Percentiles rank a stretch among this genome's conserved stretches.
These are phyloP conservation scores for Lactarius indigo DNA, from an alignment of 768 basidiomycete genomes.

Conservation along the genomic window DNA sequence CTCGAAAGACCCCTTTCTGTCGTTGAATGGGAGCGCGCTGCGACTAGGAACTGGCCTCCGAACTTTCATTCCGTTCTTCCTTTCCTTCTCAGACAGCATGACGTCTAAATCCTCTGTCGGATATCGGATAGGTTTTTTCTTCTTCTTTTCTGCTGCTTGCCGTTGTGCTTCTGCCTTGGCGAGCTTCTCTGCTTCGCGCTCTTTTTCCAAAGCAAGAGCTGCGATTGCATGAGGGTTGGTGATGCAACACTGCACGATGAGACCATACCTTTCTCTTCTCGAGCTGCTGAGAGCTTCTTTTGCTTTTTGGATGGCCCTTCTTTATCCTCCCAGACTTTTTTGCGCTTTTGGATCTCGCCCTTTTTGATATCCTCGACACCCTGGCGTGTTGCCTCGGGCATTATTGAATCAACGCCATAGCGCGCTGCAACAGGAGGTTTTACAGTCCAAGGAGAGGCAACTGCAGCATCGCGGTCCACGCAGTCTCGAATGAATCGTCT, in stretches of 20 bases:
- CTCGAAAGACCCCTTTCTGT: constrained; percentile 66
- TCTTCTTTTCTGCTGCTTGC: constrained; percentile 73
- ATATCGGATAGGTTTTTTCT: constrained; percentile 88
- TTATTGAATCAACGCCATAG: constrained; percentile 80
- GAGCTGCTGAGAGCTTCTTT: constrained; percentile 68
- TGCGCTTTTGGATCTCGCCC: constrained; percentile 88
- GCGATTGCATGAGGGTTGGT: constrained; percentile 30
- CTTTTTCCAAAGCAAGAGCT: constrained; percentile 54
- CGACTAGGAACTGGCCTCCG: constrained; percentile 65
- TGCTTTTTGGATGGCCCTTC: constrained; percentile 81
- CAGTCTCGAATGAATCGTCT: constrained; percentile 96
- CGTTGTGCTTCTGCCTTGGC: constrained; percentile 70
- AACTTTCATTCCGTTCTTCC: constrained; percentile 68
- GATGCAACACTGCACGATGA: not conserved
- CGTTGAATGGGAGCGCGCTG: constrained; percentile 63
- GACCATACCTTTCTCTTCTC: constrained; percentile 68
- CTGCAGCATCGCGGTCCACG: constrained; percentile 86
- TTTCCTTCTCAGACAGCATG: constrained; percentile 74
- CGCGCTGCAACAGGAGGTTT: constrained; percentile 79
- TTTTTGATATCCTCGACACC: constrained; percentile 79
- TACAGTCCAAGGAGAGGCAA: constrained; percentile 95
- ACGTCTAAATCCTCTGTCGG: constrained; percentile 92
- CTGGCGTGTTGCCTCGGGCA: constrained; percentile 81
- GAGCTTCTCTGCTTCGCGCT: constrained; percentile 63
- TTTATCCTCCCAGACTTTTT: constrained; percentile 87